These are phyloP conservation scores for Amphibolis antarctica DNA, from an alignment of 106 monocot genomes.

Conservation along the genomic window DNA sequence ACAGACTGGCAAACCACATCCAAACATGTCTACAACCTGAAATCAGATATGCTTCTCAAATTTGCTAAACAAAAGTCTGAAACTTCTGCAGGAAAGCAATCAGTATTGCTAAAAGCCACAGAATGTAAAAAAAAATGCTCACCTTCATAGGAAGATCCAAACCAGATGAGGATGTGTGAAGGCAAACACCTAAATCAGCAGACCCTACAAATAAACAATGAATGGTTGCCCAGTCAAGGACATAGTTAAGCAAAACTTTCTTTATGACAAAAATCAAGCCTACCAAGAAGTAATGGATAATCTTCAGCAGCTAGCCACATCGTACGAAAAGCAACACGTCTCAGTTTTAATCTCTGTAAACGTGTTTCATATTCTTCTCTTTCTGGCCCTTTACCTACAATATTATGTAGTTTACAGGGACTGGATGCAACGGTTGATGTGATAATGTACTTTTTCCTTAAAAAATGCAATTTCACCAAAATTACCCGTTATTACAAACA, in stretches of 20 bases:
- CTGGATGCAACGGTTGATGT: neutral
- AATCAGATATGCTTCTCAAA: constrained; percentile 3
- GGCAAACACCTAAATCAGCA: constrained; percentile 79
- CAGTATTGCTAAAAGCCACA: neutral
- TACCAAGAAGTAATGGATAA: constrained; percentile 87
- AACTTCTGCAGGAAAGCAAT: neutral
- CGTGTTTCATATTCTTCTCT: constrained; percentile 72
- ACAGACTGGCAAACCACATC: constrained; percentile 87
- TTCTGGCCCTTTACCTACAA: constrained; percentile 91
- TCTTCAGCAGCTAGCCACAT: constrained; percentile 90
- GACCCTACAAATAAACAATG: constrained; percentile 52
- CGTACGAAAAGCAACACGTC: constrained; percentile 85
- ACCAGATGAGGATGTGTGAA: constrained; percentile 92
- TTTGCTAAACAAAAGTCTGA: neutral
- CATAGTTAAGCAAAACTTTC: neutral
- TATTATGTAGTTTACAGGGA: neutral
- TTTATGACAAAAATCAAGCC: neutral
- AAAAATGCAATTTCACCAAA: neutral
- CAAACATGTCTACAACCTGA: constrained; percentile 99
- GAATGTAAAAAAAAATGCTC: constrained; percentile 4
- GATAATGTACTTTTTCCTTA: neutral
- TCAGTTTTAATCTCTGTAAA: constrained; percentile 63
- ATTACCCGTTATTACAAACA: constrained; percentile 78
- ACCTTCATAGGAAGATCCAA: constrained; percentile 99
- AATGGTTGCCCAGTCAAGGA: neutral